Evolutionary conservation across 2,329 filamentous ascomycete genomes (phyloP).

Genomic region (Epichloe gansuensis): DNA sequence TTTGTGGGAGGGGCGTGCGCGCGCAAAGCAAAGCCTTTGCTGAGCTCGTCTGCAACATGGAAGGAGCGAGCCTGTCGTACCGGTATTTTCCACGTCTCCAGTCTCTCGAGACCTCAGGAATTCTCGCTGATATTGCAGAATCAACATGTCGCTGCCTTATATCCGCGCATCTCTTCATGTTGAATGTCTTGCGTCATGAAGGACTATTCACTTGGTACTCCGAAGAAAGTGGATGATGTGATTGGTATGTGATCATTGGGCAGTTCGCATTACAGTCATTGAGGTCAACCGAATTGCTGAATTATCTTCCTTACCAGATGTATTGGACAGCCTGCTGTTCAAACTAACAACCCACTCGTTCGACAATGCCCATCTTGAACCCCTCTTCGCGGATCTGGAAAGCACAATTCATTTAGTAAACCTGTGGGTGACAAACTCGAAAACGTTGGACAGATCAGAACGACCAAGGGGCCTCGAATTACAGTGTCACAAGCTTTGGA

Average conservation of each 20-base stretch:
- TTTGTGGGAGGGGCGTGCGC: not conserved
- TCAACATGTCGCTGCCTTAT: no score
- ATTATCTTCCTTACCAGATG: constrained; percentile 11
- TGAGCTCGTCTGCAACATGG: not conserved
- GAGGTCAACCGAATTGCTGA: not conserved
- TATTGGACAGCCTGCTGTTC: constrained; percentile 15
- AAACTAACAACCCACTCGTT: constrained; percentile 9
- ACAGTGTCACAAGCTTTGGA: constrained; percentile 52
- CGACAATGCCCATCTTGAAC: constrained; percentile 28
- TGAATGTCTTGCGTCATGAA: not conserved
- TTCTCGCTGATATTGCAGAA: not conserved
- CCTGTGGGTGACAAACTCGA: constrained; percentile 1
- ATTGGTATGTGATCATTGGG: not conserved
- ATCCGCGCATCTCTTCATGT: not conserved
- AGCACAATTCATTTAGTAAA: constrained; percentile 15
- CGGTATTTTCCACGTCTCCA: no score
- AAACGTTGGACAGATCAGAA: not conserved
- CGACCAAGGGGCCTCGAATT: constrained; percentile 34
- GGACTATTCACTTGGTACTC: not conserved
- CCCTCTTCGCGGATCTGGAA: constrained; percentile 18
- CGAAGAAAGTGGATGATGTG: constrained; percentile 2
- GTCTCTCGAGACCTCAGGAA: not conserved
- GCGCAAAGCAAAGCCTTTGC: not conserved
- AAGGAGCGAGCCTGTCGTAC: not conserved
- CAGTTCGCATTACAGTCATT: not conserved